These are phyloP conservation scores for Reutealis trisperma DNA, from an alignment of 345 rosid species.

Conservation along the genomic window DNA sequence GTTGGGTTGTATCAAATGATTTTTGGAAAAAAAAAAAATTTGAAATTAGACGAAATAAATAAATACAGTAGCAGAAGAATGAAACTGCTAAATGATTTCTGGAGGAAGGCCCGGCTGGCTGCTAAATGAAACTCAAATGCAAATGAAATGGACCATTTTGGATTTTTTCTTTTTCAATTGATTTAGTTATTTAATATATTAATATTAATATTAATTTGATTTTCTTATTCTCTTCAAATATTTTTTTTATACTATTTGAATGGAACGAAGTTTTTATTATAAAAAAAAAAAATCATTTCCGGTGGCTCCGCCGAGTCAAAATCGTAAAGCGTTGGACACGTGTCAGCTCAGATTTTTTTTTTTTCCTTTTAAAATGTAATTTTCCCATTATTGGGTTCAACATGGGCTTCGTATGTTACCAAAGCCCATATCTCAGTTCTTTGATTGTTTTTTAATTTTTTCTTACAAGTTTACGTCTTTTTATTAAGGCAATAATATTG, in stretches of 20 bases:
- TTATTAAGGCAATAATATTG: too few relatives aligned
- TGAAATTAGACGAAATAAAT: neutral
- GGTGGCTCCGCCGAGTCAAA: constrained; percentile 57
- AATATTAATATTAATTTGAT: neutral
- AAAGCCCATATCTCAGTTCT: too few relatives aligned
- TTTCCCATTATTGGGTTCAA: too few relatives aligned
- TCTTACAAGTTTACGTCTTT: too few relatives aligned
- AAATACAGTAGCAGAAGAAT: neutral
- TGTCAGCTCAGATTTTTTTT: neutral
- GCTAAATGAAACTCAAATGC: constrained; percentile 48
- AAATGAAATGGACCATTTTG: constrained; percentile 31
- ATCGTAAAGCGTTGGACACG: constrained; percentile 24
- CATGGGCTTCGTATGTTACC: too few relatives aligned
- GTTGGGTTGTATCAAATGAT: constrained; percentile 7
- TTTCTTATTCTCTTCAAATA: constrained; percentile 4
- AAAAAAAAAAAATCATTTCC: neutral
- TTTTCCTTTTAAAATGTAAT: neutral
- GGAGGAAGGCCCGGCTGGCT: neutral
- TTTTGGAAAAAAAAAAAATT: neutral
- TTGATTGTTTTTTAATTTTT: too few relatives aligned
- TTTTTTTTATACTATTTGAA: neutral
- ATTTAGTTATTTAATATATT: neutral
- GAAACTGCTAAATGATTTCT: too few relatives aligned
- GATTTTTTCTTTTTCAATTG: neutral
- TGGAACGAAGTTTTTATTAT: constrained; percentile 11